Evolutionary conservation across 2,329 filamentous ascomycete species (phyloP).

Genomic region (Emmonsiellopsis sp.): DNA sequence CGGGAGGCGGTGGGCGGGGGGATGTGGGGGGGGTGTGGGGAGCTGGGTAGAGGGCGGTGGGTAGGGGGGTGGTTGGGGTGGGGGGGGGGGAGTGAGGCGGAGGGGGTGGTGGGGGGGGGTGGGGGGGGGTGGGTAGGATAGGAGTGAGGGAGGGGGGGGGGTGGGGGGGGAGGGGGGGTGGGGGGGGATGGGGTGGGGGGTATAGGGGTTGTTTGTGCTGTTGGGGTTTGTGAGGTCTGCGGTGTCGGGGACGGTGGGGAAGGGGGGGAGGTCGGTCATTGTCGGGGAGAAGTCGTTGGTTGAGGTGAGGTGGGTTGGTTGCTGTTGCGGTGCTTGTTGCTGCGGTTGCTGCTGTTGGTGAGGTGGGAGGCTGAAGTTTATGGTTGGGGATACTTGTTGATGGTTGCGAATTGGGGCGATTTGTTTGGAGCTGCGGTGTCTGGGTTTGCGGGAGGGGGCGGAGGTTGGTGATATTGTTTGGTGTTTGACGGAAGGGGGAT

Average conservation of each 20-base stretch:
- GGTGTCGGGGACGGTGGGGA: conserved; percentile 10
- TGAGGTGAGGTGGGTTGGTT: conserved; percentile 9
- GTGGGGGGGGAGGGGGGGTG: too few relatives aligned
- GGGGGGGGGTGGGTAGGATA: too few relatives aligned
- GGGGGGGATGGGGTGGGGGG: too few relatives aligned
- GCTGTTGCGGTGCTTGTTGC: conserved; percentile 13
- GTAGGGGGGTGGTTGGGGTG: too few relatives aligned
- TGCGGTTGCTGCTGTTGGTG: conserved; percentile 1
- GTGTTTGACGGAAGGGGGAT: background rate
- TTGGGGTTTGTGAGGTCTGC: conserved; percentile 9
- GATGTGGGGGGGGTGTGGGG: too few relatives aligned
- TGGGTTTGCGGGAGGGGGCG: conserved; percentile 1
- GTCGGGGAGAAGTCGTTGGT: background rate
- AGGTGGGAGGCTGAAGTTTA: conserved; percentile 12
- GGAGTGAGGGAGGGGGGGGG: too few relatives aligned
- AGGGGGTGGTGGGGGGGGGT: too few relatives aligned
- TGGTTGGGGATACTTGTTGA: conserved; percentile 11
- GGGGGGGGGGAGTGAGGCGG: too few relatives aligned
- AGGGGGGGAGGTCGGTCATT: conserved; percentile 5
- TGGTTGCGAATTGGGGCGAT: background rate
- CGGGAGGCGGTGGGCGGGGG: too few relatives aligned
- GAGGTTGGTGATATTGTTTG: background rate
- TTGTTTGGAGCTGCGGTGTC: conserved; percentile 3
- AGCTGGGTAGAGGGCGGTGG: too few relatives aligned
- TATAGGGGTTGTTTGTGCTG: conserved; percentile 22